Percentiles rank a stretch among this genome's conserved stretches.
Conservation (phyloP, 2,329 filamentous ascomycete genomes). For the Diaporthe ilicicola region DNA sequence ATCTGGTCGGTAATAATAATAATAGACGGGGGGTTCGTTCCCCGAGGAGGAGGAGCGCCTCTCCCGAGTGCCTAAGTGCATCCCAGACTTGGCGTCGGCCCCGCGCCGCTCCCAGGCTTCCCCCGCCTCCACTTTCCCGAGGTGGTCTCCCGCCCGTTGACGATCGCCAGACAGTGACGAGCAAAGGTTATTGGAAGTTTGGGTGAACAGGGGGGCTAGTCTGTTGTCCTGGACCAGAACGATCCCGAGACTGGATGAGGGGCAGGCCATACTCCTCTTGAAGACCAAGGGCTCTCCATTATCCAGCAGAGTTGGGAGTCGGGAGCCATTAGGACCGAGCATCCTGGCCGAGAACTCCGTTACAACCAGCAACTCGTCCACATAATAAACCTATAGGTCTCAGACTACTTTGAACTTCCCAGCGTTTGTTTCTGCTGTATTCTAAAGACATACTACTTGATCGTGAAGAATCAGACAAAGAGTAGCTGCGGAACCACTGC, state of each 20-base stretch:
- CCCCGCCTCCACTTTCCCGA: constrained; percentile 19
- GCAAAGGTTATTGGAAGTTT: background rate
- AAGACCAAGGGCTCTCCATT: background rate
- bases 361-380: background rate
- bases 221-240: background rate
- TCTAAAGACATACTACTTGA: no score
- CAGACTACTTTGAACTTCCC: no score
- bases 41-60: background rate
- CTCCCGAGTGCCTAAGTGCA: background rate
- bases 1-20: background rate
- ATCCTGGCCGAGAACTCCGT: background rate
- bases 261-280: background rate
- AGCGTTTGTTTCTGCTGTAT: no score
- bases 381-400: background rate
- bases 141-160: background rate
- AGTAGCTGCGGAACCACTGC: background rate
- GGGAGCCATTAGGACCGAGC: background rate
- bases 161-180: background rate
- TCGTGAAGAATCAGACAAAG: background rate
- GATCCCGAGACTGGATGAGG: background rate
- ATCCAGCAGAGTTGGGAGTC: background rate
- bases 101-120: background rate
- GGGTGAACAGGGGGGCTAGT: background rate
- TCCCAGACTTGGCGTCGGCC: constrained; percentile 5
- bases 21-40: background rate